Base-by-base conservation (phyloP, 768 basidiomycete species). In the Boletus patriciae region DNA sequence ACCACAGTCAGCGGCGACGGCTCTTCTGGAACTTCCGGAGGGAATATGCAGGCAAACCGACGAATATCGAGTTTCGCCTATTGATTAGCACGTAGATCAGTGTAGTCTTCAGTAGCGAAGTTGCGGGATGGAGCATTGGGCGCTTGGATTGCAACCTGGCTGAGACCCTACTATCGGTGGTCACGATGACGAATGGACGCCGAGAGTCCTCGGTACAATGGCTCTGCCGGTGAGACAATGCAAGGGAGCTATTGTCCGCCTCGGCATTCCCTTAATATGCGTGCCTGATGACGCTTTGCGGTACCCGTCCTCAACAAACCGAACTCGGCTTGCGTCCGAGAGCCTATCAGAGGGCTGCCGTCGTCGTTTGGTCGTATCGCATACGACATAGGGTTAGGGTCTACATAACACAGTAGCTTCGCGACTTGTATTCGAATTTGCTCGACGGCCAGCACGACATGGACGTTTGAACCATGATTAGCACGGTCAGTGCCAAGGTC, bases 21-120 rank as follows among this genome's bases (percentile, higher is more conserved):
- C 31, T n/a, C n/a, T 23, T 52, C 54, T 36, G 50, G 52, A 13
- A 42, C 43, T 18, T 68, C 59, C 7, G 43, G 21, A 41, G 61
- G 48, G 38, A 71, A 63, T 47, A 71, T 54, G 19, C 44, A 18
- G 2, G 60, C 72, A 38, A 68, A 71, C 34, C 72, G 68, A 34
- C 72, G 69, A 48, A 62, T 68, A 11, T 72, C 63, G 16, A 44
- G 53, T 13, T 50, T 52, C n/a, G n/a, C 7, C n/a, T 44, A 38
- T 18, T 43, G 52, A 33, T 41, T 33, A 18, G 43, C 23, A 33
- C 34, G 38, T 45, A 41, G 52, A 48, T 57, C 55, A 7, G 46
- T 27, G 27, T 41, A 21, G 53, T 25, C 4, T 27, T 31, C 51
- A 18, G 53, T 34, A 37, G 10, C 21, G 46, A 38, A 57, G 46